Evolutionary conservation across 345 rosid species (phyloP).

Genomic region (Nephelium lappaceum): DNA sequence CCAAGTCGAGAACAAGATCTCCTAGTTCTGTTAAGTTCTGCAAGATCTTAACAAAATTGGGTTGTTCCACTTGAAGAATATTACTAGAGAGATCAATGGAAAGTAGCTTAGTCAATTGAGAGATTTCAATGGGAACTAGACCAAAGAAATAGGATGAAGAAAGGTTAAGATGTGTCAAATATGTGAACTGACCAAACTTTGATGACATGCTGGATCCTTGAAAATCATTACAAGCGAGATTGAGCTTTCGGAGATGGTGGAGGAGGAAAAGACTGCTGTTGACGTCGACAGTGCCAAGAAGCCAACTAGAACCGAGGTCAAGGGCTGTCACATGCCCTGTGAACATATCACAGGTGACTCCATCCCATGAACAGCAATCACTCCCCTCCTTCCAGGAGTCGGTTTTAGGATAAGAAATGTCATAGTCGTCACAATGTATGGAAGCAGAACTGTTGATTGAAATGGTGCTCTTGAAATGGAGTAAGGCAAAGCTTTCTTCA

Average conservation of each 20-base stretch:
- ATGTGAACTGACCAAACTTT: background rate
- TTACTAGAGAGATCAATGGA: slow-evolving; percentile 22
- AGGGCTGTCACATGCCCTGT: background rate
- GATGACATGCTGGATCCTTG: background rate
- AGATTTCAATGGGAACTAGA: background rate
- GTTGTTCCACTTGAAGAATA: background rate
- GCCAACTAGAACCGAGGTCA: background rate
- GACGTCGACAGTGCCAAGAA: background rate
- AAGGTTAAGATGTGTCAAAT: background rate
- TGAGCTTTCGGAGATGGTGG: background rate
- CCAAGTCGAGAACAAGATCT: slow-evolving; percentile 2
- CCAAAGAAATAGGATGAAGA: slow-evolving; percentile 5
- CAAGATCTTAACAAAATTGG: background rate
- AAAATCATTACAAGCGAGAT: background rate
- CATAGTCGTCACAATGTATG: background rate
- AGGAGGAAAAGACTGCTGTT: background rate
- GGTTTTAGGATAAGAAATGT: background rate
- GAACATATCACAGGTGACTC: slow-evolving; percentile 24
- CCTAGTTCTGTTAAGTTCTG: background rate
- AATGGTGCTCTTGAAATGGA: background rate
- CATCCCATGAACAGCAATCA: slow-evolving; percentile 39
- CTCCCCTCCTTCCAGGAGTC: slow-evolving; percentile 23
- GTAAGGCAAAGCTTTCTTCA: background rate
- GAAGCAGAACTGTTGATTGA: slow-evolving; percentile 1
- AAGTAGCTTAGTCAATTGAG: slow-evolving; percentile 15